Conservation (phyloP, 805 yeast genomes). For the Kodamaea neixiangensis region DNA sequence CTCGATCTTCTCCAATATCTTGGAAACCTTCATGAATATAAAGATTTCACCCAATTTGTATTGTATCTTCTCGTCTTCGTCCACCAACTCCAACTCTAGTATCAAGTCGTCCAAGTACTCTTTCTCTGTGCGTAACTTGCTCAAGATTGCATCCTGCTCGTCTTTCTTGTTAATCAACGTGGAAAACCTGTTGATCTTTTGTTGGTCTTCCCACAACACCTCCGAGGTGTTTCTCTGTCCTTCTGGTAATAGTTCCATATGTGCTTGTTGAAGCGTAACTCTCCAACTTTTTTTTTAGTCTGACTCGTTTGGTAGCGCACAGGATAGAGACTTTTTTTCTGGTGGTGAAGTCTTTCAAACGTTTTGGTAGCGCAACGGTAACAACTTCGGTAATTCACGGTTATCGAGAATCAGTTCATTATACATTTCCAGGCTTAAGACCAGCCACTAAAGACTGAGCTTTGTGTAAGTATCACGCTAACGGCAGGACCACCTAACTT, state of each 20-base stretch:
- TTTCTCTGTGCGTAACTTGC: slow-evolving; percentile 61
- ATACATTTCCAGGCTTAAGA: not conserved
- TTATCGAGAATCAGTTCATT: not conserved
- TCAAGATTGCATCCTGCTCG: slow-evolving; percentile 50
- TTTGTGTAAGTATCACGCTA: not conserved
- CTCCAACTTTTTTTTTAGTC: not conserved
- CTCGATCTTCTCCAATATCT: slow-evolving; percentile 71
- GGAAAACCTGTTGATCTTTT: slow-evolving; percentile 84
- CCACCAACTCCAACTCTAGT: slow-evolving; percentile 82
- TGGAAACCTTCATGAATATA: slow-evolving; percentile 63
- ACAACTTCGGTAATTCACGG: not conserved
- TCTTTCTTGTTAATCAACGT: slow-evolving; percentile 75
- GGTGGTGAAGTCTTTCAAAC: too few relatives aligned
- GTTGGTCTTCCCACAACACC: slow-evolving; percentile 84
- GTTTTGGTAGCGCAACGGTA: not conserved
- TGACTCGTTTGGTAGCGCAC: too few relatives aligned
- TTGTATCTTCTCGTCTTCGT: slow-evolving; percentile 66
- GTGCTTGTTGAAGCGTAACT: not conserved
- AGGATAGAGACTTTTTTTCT: too few relatives aligned
- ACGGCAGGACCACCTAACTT: not conserved
- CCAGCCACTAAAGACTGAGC: not conserved
- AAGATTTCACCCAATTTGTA: slow-evolving; percentile 84
- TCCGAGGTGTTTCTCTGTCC: slow-evolving; percentile 58
- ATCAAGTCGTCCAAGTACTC: slow-evolving; percentile 87
- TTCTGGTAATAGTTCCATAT: slow-evolving; percentile 52